A percentile compares a stretch with the other conserved stretches of the same genome.
Evolutionary conservation across 768 basidiomycete species (phyloP).

Genomic region (Russula sp.): DNA sequence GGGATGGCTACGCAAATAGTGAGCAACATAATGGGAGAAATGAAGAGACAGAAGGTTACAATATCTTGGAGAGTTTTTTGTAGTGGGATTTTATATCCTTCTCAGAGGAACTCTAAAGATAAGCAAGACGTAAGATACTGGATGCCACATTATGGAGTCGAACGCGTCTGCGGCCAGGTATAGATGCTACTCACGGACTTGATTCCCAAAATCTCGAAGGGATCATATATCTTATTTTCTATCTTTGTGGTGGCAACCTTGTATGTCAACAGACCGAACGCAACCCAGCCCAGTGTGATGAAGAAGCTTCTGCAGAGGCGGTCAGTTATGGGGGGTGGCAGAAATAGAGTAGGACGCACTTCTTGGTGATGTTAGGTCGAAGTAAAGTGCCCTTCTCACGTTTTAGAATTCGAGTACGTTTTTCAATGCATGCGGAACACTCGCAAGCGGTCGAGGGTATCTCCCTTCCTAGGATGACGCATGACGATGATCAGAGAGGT

Average conservation of each 20-base stretch:
- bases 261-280: slow-evolving; percentile 62
- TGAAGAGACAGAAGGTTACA: slow-evolving; percentile 40
- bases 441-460: slow-evolving; percentile 17
- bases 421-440: slow-evolving; percentile 19
- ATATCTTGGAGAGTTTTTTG: slow-evolving; percentile 83
- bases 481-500: neutral
- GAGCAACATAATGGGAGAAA: neutral
- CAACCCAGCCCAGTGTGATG: slow-evolving; percentile 64
- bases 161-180: neutral
- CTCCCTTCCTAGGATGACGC: slow-evolving; percentile 1
- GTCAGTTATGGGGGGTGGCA: neutral
- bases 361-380: slow-evolving; percentile 3
- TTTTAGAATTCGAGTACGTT: slow-evolving; percentile 30
- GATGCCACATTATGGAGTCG: neutral
- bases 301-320: slow-evolving; percentile 43
- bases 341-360: slow-evolving; percentile 9
- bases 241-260: slow-evolving; percentile 48
- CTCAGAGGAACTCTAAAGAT: slow-evolving; percentile 52
- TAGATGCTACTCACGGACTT: slow-evolving; percentile 41
- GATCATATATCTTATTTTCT: slow-evolving; percentile 77
- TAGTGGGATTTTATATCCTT: slow-evolving; percentile 95
- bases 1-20: slow-evolving; percentile 60
- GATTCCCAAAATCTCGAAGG: slow-evolving; percentile 89
- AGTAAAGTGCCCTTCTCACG: slow-evolving; percentile 20
- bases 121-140: neutral